phyloP scores from a whole-genome alignment of 306 rosid genomes.

The Cucurbita moschata region DNA sequence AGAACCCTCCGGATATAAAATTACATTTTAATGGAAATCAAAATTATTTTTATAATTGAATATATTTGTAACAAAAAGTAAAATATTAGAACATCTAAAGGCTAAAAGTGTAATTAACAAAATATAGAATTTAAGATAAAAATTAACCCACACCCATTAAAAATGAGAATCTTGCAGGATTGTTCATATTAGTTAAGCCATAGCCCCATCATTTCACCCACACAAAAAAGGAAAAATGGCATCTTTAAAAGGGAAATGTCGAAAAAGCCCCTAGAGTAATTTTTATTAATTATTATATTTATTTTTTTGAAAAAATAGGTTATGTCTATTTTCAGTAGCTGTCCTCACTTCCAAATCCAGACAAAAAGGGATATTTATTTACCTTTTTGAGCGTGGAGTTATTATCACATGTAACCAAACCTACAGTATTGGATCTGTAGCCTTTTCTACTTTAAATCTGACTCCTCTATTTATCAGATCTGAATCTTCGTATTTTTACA shows the following conservation, averaged over 20 bases:
- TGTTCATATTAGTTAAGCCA: not conserved
- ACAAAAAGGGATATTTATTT: not conserved
- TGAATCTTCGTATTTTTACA: not conserved
- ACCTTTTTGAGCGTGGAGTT: not conserved
- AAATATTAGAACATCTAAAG: no score
- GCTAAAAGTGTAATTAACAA: no score
- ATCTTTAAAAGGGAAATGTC: not conserved
- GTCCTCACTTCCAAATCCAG: constrained; percentile 4
- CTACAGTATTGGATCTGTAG: not conserved
- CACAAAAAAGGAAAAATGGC: not conserved
- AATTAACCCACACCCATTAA: no score
- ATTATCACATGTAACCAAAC: not conserved
- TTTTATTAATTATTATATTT: not conserved
- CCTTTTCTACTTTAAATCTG: not conserved
- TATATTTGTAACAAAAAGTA: no score
- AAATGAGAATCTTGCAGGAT: not conserved
- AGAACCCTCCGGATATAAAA: no score
- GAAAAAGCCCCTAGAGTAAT: not conserved
- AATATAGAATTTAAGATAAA: no score
- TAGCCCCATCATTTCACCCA: not conserved
- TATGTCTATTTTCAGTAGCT: constrained; percentile 4
- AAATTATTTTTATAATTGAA: no score
- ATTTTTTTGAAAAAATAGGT: not conserved
- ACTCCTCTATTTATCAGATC: not conserved
- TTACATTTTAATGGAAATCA: no score